These are phyloP conservation scores for Nigrograna mackinnonii DNA, from an alignment of 2,329 filamentous ascomycete species.

Conservation along the genomic window DNA sequence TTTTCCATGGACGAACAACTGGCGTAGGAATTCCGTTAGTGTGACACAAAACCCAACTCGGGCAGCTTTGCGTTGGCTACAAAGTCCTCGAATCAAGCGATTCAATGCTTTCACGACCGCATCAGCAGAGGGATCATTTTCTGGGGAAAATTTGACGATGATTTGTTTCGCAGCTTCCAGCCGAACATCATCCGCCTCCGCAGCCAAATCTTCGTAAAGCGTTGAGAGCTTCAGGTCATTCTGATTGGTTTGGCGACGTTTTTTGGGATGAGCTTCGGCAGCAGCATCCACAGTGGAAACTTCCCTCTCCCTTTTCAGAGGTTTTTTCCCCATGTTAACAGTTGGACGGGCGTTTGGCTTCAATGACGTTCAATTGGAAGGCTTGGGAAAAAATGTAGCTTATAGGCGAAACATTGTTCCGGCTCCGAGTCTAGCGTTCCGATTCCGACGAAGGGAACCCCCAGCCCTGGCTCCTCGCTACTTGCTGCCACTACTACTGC, in stretches of 20 bases:
- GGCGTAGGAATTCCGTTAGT: conserved; percentile 76
- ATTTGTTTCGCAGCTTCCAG: conserved; percentile 50
- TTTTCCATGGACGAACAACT: conserved; percentile 62
- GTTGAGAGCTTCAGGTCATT: conserved; percentile 47
- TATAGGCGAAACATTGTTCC: conserved; percentile 4
- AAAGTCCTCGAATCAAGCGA: conserved; percentile 79
- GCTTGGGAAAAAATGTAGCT: conserved; percentile 2
- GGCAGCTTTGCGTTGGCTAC: conserved; percentile 86
- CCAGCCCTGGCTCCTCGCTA: no score
- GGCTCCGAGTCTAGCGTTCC: no score
- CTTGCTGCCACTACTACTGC: no score
- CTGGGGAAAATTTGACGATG: conserved; percentile 44
- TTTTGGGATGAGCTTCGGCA: conserved; percentile 29
- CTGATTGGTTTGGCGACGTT: conserved; percentile 41
- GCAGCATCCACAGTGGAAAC: conserved; percentile 14
- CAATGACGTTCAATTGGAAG: background rate
- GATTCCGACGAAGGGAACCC: no score
- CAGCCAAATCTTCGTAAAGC: conserved; percentile 51
- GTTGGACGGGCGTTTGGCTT: background rate
- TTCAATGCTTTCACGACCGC: conserved; percentile 44
- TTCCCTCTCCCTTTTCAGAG: conserved; percentile 31
- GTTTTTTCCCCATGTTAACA: conserved; percentile 25
- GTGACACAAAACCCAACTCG: conserved; percentile 88
- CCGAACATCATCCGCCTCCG: conserved; percentile 48
- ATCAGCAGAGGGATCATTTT: conserved; percentile 39